Percentiles rank a stretch among this genome's conserved stretches.
Evolutionary conservation across 495 filamentous ascomycete genomes (phyloP).

Genomic region (Opeltia flavorubescens): DNA sequence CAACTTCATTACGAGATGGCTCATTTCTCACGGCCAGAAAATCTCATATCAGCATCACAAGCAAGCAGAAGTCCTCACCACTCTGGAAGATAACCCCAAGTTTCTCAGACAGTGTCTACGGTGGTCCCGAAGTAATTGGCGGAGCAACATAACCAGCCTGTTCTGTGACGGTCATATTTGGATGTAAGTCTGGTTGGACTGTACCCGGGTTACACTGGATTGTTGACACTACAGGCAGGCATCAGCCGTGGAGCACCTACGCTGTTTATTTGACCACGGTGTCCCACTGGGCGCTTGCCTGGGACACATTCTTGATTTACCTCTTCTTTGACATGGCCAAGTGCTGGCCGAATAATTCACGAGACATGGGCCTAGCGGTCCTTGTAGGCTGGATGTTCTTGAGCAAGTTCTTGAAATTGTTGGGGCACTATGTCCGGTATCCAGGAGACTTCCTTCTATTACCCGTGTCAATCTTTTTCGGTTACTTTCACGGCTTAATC

Average conservation of each 20-base stretch:
- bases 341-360: conserved; percentile 27
- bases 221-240: conserved; percentile 32
- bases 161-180: conserved; percentile 54
- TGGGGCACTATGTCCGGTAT: conserved; percentile 58
- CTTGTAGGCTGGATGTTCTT: conserved; percentile 49
- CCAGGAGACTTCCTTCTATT: conserved; percentile 54
- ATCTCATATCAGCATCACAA: conserved; percentile 64
- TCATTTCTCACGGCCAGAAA: conserved; percentile 61
- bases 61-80: conserved; percentile 62
- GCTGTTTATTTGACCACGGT: conserved; percentile 62
- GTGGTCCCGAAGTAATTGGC: conserved; percentile 73
- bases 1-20: conserved; percentile 72
- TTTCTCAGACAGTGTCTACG: conserved; percentile 68
- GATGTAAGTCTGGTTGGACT: conserved; percentile 36
- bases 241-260: conserved; percentile 63
- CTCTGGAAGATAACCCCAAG: conserved; percentile 55
- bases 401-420: conserved; percentile 64
- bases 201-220: conserved; percentile 2
- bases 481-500: conserved; percentile 63
- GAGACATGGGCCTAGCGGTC: conserved; percentile 30
- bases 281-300: conserved; percentile 51
- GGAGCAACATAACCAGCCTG: conserved; percentile 68
- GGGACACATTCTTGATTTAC: conserved; percentile 48
- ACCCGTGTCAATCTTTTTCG: conserved; percentile 62
- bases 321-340: conserved; percentile 33